Percentiles rank a stretch among this genome's conserved stretches.
These are phyloP conservation scores for Massariosphaeria phaeospora DNA, from an alignment of 495 filamentous ascomycete genomes.

Conservation along the genomic window DNA sequence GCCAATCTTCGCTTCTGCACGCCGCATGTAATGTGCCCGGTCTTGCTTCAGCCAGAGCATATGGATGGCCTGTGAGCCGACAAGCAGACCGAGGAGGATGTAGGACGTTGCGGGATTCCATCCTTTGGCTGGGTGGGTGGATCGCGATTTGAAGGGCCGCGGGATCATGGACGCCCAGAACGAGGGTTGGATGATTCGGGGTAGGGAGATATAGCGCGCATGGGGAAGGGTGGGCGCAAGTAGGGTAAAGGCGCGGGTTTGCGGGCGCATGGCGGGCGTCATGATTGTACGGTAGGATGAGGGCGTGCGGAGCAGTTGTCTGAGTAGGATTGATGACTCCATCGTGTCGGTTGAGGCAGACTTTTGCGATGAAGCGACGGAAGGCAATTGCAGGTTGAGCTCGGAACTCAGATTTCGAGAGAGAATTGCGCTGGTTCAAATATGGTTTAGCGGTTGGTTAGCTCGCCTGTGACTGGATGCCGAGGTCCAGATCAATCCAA, in stretches of 20 bases:
- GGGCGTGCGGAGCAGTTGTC: constrained; percentile 27
- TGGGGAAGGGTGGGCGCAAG: constrained; percentile 6
- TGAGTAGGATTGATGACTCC: constrained; percentile 18
- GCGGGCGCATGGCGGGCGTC: constrained; percentile 5
- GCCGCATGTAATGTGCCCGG: constrained; percentile 63
- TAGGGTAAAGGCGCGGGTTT: constrained; percentile 18
- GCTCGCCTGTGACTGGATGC: not conserved
- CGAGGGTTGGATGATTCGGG: constrained; percentile 57
- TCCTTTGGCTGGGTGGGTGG: constrained; percentile 43
- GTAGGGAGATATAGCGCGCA: constrained; percentile 38
- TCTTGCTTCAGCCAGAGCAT: constrained; percentile 77
- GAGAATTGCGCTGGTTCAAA: constrained; percentile 2
- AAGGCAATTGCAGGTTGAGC: too few species aligned
- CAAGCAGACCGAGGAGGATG: constrained; percentile 83
- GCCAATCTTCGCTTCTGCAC: constrained; percentile 71
- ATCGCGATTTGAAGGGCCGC: constrained; percentile 43
- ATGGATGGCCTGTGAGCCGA: constrained; percentile 91
- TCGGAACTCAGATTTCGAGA: not conserved
- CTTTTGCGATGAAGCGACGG: not conserved
- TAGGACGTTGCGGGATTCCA: constrained; percentile 95
- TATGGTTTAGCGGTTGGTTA: constrained; percentile 10
- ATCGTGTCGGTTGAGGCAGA: constrained; percentile 3
- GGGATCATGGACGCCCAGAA: constrained; percentile 69
- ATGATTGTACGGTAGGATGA: constrained; percentile 11
- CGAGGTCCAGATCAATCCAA: not conserved